phyloP scores from a whole-genome alignment of 139 green algal species.

The Helicosporidium sp. region DNA sequence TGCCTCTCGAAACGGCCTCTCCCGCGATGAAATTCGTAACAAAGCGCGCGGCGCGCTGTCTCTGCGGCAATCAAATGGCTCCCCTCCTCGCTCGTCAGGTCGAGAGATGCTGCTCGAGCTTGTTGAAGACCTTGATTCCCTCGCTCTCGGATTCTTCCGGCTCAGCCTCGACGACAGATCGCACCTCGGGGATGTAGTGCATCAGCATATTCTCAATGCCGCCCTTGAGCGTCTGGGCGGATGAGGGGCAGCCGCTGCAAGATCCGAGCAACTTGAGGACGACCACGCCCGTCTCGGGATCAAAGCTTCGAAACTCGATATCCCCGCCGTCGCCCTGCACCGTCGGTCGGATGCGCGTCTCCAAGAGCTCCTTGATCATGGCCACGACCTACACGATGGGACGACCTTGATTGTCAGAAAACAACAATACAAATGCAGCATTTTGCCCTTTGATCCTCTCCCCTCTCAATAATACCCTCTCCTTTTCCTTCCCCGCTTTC shows the following conservation, averaged over 20 bases:
- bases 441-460: no score
- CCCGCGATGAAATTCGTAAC: no score
- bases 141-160: conserved; percentile 52
- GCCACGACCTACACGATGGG: conserved; percentile 89
- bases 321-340: conserved; percentile 92
- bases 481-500: no score
- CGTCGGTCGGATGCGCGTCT: conserved; percentile 88
- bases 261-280: conserved; percentile 71
- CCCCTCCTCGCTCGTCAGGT: conserved; percentile 10
- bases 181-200: conserved; percentile 79
- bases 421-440: no score
- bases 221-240: conserved; percentile 82
- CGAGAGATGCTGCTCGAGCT: conserved; percentile 51
- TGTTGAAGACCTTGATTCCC: conserved; percentile 41
- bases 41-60: no score
- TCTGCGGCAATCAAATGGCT: no score
- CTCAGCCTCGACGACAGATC: conserved; percentile 33
- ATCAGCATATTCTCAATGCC: conserved; percentile 99
- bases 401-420: no score
- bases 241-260: conserved; percentile 81
- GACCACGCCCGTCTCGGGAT: conserved; percentile 67
- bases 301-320: conserved; percentile 76
- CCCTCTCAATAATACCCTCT: no score
- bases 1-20: no score
- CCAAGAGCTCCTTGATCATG: conserved; percentile 99